A percentile compares a stretch with the other conserved stretches of the same genome.
Conservation (phyloP, 148 eudicot genomes). For the Heliosperma pusillum region DNA sequence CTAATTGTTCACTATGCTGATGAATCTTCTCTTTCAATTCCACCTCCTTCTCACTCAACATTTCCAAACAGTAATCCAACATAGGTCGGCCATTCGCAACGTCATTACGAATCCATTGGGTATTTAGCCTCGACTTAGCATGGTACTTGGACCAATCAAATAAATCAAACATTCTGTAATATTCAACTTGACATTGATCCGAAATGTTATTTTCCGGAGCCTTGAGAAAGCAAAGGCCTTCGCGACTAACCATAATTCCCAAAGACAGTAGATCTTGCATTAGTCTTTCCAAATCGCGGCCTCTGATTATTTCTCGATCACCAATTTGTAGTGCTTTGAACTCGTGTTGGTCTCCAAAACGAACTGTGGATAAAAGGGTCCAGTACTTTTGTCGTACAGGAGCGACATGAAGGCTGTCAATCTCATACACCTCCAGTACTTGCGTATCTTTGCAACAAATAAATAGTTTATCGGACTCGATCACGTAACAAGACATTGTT, state of each 20-base stretch:
- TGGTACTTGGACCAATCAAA: not conserved
- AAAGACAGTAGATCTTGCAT: not conserved
- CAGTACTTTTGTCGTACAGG: not conserved
- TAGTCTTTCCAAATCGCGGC: not conserved
- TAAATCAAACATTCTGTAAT: not conserved
- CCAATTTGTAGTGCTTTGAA: not conserved
- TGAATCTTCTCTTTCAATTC: not conserved
- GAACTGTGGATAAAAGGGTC: not conserved
- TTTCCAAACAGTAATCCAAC: not conserved
- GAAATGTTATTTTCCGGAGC: not conserved
- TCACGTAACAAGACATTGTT: not conserved
- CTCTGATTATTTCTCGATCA: not conserved
- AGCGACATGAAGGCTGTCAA: not conserved
- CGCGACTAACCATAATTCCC: slow-evolving; percentile 2
- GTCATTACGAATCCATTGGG: not conserved
- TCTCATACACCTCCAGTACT: slow-evolving; percentile 1
- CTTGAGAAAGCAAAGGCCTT: slow-evolving; percentile 2
- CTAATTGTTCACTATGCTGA: not conserved
- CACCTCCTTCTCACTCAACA: not conserved
- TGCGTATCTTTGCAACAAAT: not conserved
- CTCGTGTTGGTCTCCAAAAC: not conserved
- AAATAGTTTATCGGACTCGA: not conserved
- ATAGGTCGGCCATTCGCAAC: not conserved
- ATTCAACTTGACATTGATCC: not conserved
- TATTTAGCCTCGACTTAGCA: not conserved